Evolutionary conservation across 768 basidiomycete genomes (phyloP), one percentile per base, ranked within the genome.

Genomic region (Suillus cothurnatus): DNA sequence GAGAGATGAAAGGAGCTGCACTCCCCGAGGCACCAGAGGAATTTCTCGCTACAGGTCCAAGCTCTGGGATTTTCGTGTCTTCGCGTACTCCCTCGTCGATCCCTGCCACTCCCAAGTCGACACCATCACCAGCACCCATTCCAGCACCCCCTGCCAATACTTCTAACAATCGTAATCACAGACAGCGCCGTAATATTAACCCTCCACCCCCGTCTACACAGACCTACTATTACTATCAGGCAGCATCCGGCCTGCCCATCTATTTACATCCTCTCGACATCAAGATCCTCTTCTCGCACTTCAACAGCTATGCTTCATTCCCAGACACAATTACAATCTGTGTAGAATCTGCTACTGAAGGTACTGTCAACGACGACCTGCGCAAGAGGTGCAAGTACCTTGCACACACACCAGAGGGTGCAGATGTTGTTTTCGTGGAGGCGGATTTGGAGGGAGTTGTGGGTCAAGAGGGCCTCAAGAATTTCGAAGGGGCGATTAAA

Each of bases 191-290:
- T 64, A 95, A 95, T 73, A 76, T 95, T 69, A 95, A 94, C 71
- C 92, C 93, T 1, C 92, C 92, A 2, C 92, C 93, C 3, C 92
- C 91, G 21, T 92, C 92, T 21, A 91, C 92, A 19, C 91, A 93
- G 12, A 91, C 94, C 11, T 99, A 97, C 79, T 95, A 92, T 74
- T 99, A 92, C 78, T 99, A 99, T 76, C 97, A 99, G 76, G 92
- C 95, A 21, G 88, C 94, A 0, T 92, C 93, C 2, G 97, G 97
- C 15, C 82, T 92, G 64, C 92, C 94, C 12, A 84, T 97, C 69
- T 99, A 93, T 82, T 86, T 99, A 14, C 95, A 97, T 72, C 97
- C 97, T 3, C 85, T 99, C 36, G 97, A 99, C 74, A 98, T 97
- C 78, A 91, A 89, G 78, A 94, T 97, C 66, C 83, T 99, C 31